Evolutionary conservation across 2,329 filamentous ascomycete species (phyloP).

Genomic region (Sarocladium strictum): DNA sequence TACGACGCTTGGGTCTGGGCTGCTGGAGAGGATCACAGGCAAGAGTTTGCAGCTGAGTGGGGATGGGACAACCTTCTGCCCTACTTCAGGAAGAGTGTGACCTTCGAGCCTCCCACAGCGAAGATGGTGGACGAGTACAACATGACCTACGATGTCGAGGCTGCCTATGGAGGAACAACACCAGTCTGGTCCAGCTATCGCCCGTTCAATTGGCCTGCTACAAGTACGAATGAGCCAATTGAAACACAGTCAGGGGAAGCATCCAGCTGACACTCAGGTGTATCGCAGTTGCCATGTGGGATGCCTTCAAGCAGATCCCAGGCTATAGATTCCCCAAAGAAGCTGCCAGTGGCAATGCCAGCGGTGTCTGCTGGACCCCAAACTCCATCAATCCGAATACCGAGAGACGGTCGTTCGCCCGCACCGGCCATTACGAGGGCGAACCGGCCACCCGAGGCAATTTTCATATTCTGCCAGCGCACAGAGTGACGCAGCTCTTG

Average conservation of each 20-base stretch:
- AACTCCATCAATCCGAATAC: slow-evolving; percentile 22
- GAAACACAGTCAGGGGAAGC: too few species aligned
- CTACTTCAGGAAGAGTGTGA: slow-evolving; percentile 20
- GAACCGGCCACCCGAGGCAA: slow-evolving; percentile 13
- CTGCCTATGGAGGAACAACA: slow-evolving; percentile 13
- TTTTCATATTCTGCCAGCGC: slow-evolving; percentile 13
- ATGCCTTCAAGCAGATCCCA: slow-evolving; percentile 16
- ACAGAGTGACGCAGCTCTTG: slow-evolving; percentile 12
- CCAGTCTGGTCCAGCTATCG: slow-evolving; percentile 13
- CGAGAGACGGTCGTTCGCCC: slow-evolving; percentile 21
- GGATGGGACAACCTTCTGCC: slow-evolving; percentile 22
- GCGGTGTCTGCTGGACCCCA: slow-evolving; percentile 26
- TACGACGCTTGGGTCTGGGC: slow-evolving; percentile 20
- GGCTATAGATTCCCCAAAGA: slow-evolving; percentile 20
- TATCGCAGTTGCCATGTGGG: slow-evolving; percentile 11
- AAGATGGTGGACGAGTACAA: slow-evolving; percentile 16
- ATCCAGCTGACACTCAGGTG: too few species aligned
- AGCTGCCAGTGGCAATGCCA: slow-evolving; percentile 18
- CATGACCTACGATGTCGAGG: slow-evolving; percentile 20
- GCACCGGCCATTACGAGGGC: slow-evolving; percentile 22
- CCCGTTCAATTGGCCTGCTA: slow-evolving; percentile 16
- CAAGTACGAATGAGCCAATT: background rate
- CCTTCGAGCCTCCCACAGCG: slow-evolving; percentile 14
- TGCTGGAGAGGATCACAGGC: slow-evolving; percentile 11
- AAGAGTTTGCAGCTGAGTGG: slow-evolving; percentile 15